Base-by-base conservation (phyloP, 129 eudicot genomes). In the Centrapalus pauciflorus region DNA sequence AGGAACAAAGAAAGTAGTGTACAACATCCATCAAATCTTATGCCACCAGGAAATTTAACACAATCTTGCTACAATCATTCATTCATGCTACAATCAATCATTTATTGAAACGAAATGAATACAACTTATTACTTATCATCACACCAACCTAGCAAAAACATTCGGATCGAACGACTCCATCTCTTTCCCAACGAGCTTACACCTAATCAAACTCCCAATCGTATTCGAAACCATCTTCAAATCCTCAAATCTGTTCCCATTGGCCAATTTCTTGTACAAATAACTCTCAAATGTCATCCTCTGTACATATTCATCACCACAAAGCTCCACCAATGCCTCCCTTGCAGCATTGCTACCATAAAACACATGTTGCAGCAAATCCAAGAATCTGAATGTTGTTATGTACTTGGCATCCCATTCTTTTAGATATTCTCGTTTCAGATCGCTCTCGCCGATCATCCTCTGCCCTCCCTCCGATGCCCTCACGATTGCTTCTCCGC, bases 271-370 rank as follows among this genome's bases (percentile, higher is more conserved):
- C 87, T 92, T 92, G 63, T 92, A 88, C 85, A 92, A 66, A 67
- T 92, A 92, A 64, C 98, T 92, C 38, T 92, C 98, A 37, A 92
- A 92, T 3, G 98, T 92, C 96, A 92, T 92, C 80, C 84, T 84
- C 77, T 92, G 98, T 55, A 92, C 98, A 58, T 92, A 92, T 67
- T 88, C 96, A 63, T 92, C 96, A 0, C 91, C 96, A 69, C 98
- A 92, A 84, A 92, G 83, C 84, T 92, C 98, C 66, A 92, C 98
- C 43, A 92, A 83, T 2, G 98, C 96, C 74, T 92, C 98, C 76
- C 96, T 83, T 23, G 96, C 98, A 20, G 96, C 91, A 70, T 92
- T 88, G 58, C 89, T 88, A 55, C 98, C 73, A 79, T 92, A 92
- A 28, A 92, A 92, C 70, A 92, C 95, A 85, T 92, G 90, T 73